Evolutionary conservation across 225 moss, liverwort and hornwort species (phyloP).

Genomic region (Pleurozium schreberi): DNA sequence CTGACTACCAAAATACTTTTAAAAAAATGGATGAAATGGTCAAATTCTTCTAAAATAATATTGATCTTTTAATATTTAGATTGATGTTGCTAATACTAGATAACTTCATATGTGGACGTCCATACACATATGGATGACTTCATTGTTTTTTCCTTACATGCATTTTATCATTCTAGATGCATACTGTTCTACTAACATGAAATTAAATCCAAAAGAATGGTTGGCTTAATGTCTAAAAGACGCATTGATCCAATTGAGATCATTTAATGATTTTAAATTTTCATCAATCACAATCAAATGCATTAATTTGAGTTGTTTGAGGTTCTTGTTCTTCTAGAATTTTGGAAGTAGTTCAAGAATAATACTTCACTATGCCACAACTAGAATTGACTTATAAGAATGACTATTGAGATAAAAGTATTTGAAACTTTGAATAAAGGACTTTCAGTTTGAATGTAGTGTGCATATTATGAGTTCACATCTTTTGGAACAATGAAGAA

Average conservation of each 20-base stretch:
- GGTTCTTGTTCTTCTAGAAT: not conserved
- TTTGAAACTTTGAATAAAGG: not conserved
- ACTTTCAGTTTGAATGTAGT: not conserved
- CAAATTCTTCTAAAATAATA: too few species aligned
- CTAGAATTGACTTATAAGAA: not conserved
- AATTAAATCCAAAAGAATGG: not conserved
- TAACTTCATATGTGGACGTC: too few species aligned
- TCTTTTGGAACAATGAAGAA: too few species aligned
- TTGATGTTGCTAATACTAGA: too few species aligned
- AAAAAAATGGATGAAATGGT: too few species aligned
- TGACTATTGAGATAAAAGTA: not conserved
- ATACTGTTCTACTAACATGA: not conserved
- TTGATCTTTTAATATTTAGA: too few species aligned
- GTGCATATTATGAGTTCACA: not conserved
- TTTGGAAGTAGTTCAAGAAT: too few species aligned
- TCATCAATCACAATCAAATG: not conserved
- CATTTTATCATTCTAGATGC: not conserved
- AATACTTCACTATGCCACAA: rapidly evolving
- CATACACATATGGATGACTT: not conserved
- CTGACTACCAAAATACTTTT: too few species aligned
- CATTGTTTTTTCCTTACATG: not conserved
- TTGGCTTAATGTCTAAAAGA: too few species aligned
- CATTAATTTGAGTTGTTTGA: not conserved
- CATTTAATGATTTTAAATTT: too few species aligned
- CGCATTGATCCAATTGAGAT: too few species aligned